Evolutionary conservation across 2,329 filamentous ascomycete genomes (phyloP).

Genomic region (Colletotrichum navitas): DNA sequence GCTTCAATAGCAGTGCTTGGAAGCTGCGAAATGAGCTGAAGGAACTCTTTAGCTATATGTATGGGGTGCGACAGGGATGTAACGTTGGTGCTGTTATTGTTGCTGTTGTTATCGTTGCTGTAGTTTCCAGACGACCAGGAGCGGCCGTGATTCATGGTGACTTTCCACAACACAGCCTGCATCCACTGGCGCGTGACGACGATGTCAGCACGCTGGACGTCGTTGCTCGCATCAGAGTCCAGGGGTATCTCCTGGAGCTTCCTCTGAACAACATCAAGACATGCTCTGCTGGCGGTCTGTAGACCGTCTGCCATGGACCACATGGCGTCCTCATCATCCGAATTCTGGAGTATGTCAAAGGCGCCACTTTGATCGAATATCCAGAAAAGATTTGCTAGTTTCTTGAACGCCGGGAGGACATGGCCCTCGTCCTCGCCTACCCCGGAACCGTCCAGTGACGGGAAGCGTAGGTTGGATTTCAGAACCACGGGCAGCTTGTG

Average conservation of each 20-base stretch:
- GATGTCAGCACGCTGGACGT: slow-evolving; percentile 63
- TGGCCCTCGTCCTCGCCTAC: slow-evolving; percentile 55
- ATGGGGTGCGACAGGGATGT: slow-evolving; percentile 53
- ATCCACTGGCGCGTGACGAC: slow-evolving; percentile 65
- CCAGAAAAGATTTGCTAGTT: slow-evolving; percentile 63
- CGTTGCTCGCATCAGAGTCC: slow-evolving; percentile 57
- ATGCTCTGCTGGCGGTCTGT: slow-evolving; percentile 45
- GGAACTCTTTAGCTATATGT: slow-evolving; percentile 60
- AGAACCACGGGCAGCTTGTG: slow-evolving; percentile 63
- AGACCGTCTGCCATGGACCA: slow-evolving; percentile 45
- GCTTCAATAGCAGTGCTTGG: slow-evolving; percentile 62
- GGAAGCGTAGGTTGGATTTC: slow-evolving; percentile 55
- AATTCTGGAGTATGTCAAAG: slow-evolving; percentile 60
- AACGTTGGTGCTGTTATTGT: slow-evolving; percentile 11
- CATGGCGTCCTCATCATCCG: slow-evolving; percentile 50
- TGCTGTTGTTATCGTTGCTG: neutral
- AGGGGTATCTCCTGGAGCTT: slow-evolving; percentile 57
- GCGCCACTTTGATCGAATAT: slow-evolving; percentile 63
- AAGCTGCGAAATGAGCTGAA: slow-evolving; percentile 57
- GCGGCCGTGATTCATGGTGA: slow-evolving; percentile 52
- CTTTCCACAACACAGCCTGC: slow-evolving; percentile 62
- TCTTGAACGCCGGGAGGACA: slow-evolving; percentile 62
- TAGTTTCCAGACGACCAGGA: slow-evolving; percentile 36
- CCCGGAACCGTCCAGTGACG: slow-evolving; percentile 49
- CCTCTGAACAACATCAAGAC: slow-evolving; percentile 56